Percentiles rank a stretch among this genome's conserved stretches.
Conservation (phyloP, 2,329 filamentous ascomycete species). For the Neonectria coccinea region DNA sequence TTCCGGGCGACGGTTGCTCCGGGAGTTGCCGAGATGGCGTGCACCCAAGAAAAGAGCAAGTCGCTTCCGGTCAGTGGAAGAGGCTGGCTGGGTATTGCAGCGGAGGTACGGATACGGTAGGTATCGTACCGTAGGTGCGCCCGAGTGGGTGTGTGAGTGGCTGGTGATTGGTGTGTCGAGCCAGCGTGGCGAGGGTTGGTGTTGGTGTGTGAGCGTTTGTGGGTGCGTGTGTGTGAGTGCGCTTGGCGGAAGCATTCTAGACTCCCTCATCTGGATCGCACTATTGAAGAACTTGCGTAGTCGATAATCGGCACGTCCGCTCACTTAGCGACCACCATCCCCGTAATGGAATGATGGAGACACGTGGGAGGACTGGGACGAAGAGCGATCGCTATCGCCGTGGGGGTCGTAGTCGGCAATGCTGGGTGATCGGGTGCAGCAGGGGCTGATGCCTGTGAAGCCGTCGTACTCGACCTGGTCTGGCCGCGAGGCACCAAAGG, state of each 20-base stretch:
- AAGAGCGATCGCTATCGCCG: slow-evolving; percentile 41
- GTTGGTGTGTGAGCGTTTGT: not conserved
- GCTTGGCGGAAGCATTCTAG: slow-evolving; percentile 15
- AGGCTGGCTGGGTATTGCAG: slow-evolving; percentile 13
- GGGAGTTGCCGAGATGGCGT: slow-evolving; percentile 22
- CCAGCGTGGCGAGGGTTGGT: slow-evolving; percentile 22
- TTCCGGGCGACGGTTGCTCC: slow-evolving; percentile 8
- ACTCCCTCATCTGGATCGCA: slow-evolving; percentile 13
- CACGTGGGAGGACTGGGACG: slow-evolving; percentile 31
- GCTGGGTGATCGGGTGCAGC: slow-evolving; percentile 56
- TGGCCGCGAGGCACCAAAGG: slow-evolving; percentile 56
- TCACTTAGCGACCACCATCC: slow-evolving; percentile 15
- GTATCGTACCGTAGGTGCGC: slow-evolving; percentile 4
- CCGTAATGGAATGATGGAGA: slow-evolving; percentile 22
- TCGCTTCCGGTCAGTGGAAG: slow-evolving; percentile 11
- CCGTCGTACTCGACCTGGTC: slow-evolving; percentile 50
- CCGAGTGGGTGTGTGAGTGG: slow-evolving; percentile 13
- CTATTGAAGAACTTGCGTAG: slow-evolving; percentile 8
- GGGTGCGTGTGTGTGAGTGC: slow-evolving; percentile 4
- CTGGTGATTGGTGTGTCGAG: slow-evolving; percentile 19
- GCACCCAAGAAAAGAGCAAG: slow-evolving; percentile 11
- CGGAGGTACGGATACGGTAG: not conserved
- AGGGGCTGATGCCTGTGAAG: slow-evolving; percentile 57
- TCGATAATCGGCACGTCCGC: slow-evolving; percentile 15
- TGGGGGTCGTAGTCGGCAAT: slow-evolving; percentile 45